phyloP scores from a whole-genome alignment of 495 filamentous ascomycete genomes.

The Aspergillus hancockii region DNA sequence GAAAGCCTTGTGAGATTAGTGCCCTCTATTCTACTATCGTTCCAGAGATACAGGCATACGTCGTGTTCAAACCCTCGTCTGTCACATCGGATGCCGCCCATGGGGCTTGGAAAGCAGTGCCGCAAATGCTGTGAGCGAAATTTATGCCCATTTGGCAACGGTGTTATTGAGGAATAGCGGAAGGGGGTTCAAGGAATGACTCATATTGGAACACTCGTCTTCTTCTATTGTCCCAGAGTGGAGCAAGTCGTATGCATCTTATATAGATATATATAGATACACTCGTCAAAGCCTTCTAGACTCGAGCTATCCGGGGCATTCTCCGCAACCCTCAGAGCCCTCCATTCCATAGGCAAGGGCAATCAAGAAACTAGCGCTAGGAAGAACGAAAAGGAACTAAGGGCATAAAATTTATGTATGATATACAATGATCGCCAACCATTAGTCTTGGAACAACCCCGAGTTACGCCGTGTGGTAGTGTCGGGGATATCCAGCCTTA shows the following conservation, averaged over 20 bases:
- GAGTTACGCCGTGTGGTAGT: background rate
- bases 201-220: background rate
- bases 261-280: too few species aligned
- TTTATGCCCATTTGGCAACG: constrained; percentile 8
- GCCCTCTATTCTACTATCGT: background rate
- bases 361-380: too few species aligned
- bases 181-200: constrained; percentile 5
- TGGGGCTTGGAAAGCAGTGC: constrained; percentile 5
- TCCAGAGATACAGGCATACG: background rate
- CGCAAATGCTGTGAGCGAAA: constrained; percentile 11
- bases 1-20: background rate
- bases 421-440: too few species aligned
- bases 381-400: too few species aligned
- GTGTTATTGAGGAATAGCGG: constrained; percentile 10
- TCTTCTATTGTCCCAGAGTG: background rate
- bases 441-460: too few species aligned
- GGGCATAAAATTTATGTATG: too few species aligned
- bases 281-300: too few species aligned
- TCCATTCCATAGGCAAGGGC: too few species aligned
- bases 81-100: constrained; percentile 10
- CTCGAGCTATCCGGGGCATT: too few species aligned
- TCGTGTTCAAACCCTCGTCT: background rate
- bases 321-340: too few species aligned
- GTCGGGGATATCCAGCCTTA: too few species aligned
- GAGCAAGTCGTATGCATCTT: too few species aligned